Evolutionary conservation across 495 filamentous ascomycete genomes (phyloP), one percentile per base, ranked within the genome.

Genomic region (Aspergillus ellipticus): DNA sequence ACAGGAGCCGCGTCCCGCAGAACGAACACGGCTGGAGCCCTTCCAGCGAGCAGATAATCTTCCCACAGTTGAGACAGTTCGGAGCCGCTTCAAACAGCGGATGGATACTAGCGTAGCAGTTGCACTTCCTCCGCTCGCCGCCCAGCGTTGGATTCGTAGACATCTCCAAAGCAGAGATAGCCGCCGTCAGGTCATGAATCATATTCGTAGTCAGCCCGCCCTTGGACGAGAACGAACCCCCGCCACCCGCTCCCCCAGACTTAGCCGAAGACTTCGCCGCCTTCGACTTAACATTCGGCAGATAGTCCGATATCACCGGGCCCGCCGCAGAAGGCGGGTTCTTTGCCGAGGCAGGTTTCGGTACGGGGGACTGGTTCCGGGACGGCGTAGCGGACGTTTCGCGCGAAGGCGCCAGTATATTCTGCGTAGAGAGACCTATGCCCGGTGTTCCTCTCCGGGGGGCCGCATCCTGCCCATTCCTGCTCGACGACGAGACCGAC

Each of bases 31-130:
- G 94, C 1, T 93, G 94, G 3, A 96, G 78, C 1, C 94, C 94
- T 65, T 98, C 91, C 61, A 95, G 89, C 11, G 96, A 83, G 69
- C 94, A 98, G 51, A 97, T 86, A n/a, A 98, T 90, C 70, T 97
- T 96, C 51, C 94, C 94, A 66, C 94, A 98, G 59, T 81, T 85
- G 17, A 94, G 75, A 59, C 94, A 98, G 66, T 97, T 98, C 3
- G 95, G 94, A 0, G 92, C 89, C 0, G 92, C 89, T 9, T 80
- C 81, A 10, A 96, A 85, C 9, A 96, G 77, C 4, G 95, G 89
- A 62, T 98, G 94, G 2, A 89, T 81, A 3, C 87, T 79, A 0
- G 88, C 94, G 56, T 90, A 88, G 74, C 94, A 98, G 62, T 83
- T 86, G 68, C 94, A 98, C 56, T 81, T 81, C 35, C 86, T 81